Conservation (phyloP, 352 stramenopile species). For the Pythium sukuiense region DNA sequence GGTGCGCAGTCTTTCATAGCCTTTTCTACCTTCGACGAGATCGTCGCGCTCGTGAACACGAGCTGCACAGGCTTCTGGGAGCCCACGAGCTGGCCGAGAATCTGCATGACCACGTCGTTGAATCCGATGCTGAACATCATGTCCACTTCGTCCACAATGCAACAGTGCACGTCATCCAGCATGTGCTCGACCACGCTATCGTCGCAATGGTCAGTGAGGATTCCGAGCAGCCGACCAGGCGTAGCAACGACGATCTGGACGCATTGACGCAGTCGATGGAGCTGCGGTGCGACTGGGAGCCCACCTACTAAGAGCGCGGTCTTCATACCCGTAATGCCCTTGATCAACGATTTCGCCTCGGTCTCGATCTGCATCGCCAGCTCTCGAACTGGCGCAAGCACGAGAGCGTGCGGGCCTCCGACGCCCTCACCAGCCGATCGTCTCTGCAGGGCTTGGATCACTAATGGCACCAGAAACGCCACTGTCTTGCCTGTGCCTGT, state of each 20-base stretch:
- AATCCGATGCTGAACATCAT: conserved; percentile 71
- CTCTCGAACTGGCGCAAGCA: conserved; percentile 69
- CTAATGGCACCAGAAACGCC: conserved; percentile 58
- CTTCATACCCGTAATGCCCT: conserved; percentile 57
- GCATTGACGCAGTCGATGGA: conserved; percentile 57
- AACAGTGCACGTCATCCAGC: conserved; percentile 41
- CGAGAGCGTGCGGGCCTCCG: conserved; percentile 30
- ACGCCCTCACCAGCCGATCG: conserved; percentile 1
- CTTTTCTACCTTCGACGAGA: conserved; percentile 42
- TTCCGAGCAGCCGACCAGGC: conserved; percentile 59
- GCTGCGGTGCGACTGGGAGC: conserved; percentile 58
- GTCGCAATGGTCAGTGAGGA: conserved; percentile 25
- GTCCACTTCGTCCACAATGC: conserved; percentile 77
- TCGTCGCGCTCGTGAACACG: conserved; percentile 63
- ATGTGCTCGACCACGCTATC: conserved; percentile 3
- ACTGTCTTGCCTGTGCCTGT: conserved; percentile 77
- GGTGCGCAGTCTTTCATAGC: conserved; percentile 27
- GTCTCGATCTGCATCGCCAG: conserved; percentile 75
- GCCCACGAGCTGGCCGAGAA: conserved; percentile 35
- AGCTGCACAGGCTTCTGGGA: conserved; percentile 33
- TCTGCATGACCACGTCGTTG: conserved; percentile 43
- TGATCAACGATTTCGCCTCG: conserved; percentile 55
- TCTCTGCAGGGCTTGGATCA: conserved; percentile 38
- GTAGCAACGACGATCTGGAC: conserved; percentile 71
- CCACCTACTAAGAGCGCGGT: conserved; percentile 68